These are phyloP conservation scores for Ophiostoma populinum DNA, from an alignment of 2,329 filamentous ascomycete genomes.

Conservation along the genomic window DNA sequence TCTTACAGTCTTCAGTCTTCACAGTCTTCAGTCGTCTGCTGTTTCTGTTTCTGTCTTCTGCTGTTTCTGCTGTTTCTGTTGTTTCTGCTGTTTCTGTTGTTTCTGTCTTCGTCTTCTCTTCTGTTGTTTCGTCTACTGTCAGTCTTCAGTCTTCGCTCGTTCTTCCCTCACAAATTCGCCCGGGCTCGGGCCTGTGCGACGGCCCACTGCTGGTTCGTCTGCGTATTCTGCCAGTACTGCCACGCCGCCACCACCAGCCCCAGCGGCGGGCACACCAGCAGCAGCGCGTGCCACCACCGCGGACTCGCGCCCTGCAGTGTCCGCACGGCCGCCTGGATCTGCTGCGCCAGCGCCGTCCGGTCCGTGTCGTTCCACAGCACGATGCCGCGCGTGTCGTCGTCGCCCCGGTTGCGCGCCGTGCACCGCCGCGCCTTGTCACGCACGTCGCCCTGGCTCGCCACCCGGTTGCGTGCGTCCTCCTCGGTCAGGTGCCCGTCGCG, in stretches of 20 bases:
- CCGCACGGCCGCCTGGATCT: constrained; percentile 49
- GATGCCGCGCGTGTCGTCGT: constrained; percentile 39
- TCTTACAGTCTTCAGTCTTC: too few relatives aligned
- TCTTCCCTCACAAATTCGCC: constrained; percentile 21
- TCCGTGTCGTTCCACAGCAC: constrained; percentile 85
- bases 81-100: too few relatives aligned
- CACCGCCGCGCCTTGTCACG: constrained; percentile 64
- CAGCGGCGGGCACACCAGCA: constrained; percentile 55
- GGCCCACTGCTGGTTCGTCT: constrained; percentile 55
- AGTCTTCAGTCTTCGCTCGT: too few relatives aligned
- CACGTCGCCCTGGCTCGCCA: constrained; percentile 75
- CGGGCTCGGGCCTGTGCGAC: constrained; percentile 31
- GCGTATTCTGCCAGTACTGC: constrained; percentile 56
- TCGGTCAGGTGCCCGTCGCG: constrained; percentile 61
- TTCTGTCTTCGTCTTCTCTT: too few relatives aligned
- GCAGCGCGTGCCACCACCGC: constrained; percentile 62
- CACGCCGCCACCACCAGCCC: constrained; percentile 51
- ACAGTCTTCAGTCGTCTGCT: too few relatives aligned
- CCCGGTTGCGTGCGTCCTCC: constrained; percentile 79
- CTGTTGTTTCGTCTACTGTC: too few relatives aligned
- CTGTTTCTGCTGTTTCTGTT: too few relatives aligned
- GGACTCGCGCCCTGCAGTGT: constrained; percentile 48
- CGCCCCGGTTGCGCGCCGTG: constrained; percentile 40
- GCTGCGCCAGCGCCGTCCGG: constrained; percentile 47
- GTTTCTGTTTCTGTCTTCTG: too few relatives aligned